These are phyloP conservation scores for Gossypium australe DNA, from an alignment of 345 rosid species.

Conservation along the genomic window DNA sequence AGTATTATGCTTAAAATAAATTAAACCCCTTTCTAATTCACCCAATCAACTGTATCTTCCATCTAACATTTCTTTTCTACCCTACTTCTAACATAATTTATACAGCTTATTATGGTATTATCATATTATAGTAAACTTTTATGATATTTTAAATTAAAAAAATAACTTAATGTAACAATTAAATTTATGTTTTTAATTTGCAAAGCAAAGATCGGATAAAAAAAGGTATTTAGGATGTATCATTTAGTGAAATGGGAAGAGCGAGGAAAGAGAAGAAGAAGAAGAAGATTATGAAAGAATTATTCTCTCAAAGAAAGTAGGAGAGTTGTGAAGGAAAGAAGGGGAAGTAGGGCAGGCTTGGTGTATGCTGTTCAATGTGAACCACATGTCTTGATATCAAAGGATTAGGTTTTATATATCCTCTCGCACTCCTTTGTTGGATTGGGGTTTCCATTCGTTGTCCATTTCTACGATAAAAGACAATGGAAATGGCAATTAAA, in stretches of 20 bases:
- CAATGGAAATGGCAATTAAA: not conserved
- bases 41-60: too few relatives aligned
- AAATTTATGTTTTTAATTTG: too few relatives aligned
- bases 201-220: too few relatives aligned
- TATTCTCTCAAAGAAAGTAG: not conserved
- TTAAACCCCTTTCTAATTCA: too few relatives aligned
- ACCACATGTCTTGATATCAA: constrained; percentile 16
- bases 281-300: not conserved
- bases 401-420: constrained; percentile 2
- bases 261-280: not conserved
- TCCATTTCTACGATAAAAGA: not conserved
- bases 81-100: too few relatives aligned
- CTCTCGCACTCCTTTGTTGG: not conserved
- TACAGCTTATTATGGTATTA: too few relatives aligned
- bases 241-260: not conserved
- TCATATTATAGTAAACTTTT: too few relatives aligned
- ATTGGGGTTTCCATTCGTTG: not conserved
- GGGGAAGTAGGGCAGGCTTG: not conserved
- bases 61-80: too few relatives aligned
- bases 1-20: too few relatives aligned
- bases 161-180: too few relatives aligned
- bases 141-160: too few relatives aligned
- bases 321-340: not conserved
- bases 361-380: not conserved
- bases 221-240: too few relatives aligned